phyloP scores from a whole-genome alignment of 306 rosid species.

The Senna tora region DNA sequence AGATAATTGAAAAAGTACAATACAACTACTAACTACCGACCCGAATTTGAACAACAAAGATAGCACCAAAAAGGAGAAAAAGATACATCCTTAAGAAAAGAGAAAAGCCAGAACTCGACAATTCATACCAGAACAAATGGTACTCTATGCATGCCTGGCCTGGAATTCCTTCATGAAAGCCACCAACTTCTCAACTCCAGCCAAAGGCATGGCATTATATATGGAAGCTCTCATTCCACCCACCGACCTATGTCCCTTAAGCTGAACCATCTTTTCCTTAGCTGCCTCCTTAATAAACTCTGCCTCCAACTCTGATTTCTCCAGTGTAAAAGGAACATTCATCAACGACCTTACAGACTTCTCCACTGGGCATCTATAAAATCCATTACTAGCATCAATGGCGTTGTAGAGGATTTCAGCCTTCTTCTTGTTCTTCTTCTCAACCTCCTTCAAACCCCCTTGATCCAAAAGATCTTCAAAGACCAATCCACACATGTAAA shows the following conservation, averaged over 20 bases:
- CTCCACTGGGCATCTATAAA: constrained; percentile 85
- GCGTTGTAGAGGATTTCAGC: constrained; percentile 73
- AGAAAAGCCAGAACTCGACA: constrained; percentile 25
- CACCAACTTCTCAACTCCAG: constrained; percentile 94
- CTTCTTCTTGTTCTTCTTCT: constrained; percentile 83
- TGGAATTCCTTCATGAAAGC: constrained; percentile 97
- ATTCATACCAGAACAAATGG: not conserved
- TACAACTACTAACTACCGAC: constrained; percentile 26
- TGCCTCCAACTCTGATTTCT: constrained; percentile 80
- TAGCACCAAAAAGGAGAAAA: constrained; percentile 1
- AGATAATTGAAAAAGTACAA: constrained; percentile 12
- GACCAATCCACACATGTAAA: constrained; percentile 94
- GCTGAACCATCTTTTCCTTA: constrained; percentile 89
- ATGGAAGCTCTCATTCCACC: constrained; percentile 98
- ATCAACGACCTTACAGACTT: constrained; percentile 85
- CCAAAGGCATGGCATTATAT: constrained; percentile 95
- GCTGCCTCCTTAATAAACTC: constrained; percentile 96
- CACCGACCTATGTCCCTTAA: constrained; percentile 93
- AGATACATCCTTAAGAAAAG: not conserved
- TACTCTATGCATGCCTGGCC: constrained; percentile 61
- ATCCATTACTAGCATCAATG: constrained; percentile 80
- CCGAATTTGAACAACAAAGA: constrained; percentile 38
- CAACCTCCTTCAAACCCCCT: constrained; percentile 88
- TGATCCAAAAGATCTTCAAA: constrained; percentile 87
- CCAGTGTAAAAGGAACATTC: constrained; percentile 96